Base-by-base conservation (phyloP, 1,139 yeast species). In the Scheffersomyces illinoinensis region DNA sequence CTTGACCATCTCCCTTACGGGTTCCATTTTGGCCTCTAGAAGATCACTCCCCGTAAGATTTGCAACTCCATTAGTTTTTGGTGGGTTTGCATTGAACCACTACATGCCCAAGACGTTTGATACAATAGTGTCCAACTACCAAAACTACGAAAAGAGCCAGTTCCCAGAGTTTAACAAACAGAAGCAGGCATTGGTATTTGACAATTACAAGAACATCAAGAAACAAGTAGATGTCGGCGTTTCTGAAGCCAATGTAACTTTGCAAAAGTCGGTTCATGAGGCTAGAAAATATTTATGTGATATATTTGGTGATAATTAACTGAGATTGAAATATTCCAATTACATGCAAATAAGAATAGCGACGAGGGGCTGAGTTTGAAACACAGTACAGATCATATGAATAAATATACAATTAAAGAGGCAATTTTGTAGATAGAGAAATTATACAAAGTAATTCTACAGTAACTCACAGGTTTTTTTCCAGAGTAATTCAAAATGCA, bases 1-100 rank as follows among this genome's bases (percentile, higher is more conserved):
- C 5, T 73, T 87, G 55, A 86, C 90, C 0, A 75, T 81, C 4
- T 73, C 87, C 3, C 79, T 87, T 61, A 69, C 85, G 0, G 89
- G 90, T 12, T 84, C 89, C 4, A 83, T 87, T 60, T 62, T 85
- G 50, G 85, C 78, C 19, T 78, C 80, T 62, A 80, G 76, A 61
- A 76, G 83, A 63, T 67, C 80, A 2, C 70, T 85, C 5, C 85
- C 85, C 1, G 53, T 83, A 14, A 77, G 91, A 63, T 83, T 85
- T 62, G 53, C 80, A 2, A 71, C 85, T 1, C 90, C 91, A 1
- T 59, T 82, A 17, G 57, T 76, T 0, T 78, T 85, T 64, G 89
- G 88, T 18, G 70, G 78, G 17, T 79, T 71, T 17, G 75, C 85
- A 8, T 68, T 73, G 52, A 67, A 71, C 20, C 74, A 73, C 61